Evolutionary conservation across 441 rosid species (phyloP).

Genomic region (Dalechampia spathulata): DNA sequence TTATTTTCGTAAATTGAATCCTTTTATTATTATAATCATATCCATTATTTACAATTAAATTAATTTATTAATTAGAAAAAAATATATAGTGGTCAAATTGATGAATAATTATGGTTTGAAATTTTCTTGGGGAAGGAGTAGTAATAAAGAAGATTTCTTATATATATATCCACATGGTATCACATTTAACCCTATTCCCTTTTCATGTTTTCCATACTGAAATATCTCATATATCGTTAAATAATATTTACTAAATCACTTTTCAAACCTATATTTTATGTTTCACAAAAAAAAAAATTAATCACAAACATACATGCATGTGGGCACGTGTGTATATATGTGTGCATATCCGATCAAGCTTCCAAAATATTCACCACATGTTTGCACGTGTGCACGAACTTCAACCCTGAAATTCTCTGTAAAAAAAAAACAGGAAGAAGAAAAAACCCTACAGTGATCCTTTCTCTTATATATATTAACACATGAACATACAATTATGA

Average conservation of each 20-base stretch:
- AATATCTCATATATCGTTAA: not conserved
- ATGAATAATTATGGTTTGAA: not conserved
- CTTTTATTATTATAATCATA: no score
- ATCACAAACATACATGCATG: constrained; percentile 50
- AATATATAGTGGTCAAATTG: no score
- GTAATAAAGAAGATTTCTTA: constrained; percentile 4
- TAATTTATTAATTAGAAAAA: no score
- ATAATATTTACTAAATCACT: not conserved
- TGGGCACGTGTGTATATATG: constrained; percentile 65
- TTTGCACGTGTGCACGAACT: constrained; percentile 79
- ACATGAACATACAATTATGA: no score
- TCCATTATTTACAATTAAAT: no score
- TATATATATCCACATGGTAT: constrained; percentile 13
- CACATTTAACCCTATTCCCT: constrained; percentile 4
- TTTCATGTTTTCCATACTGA: constrained; percentile 7
- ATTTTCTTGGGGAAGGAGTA: constrained; percentile 13
- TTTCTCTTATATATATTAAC: constrained; percentile 14
- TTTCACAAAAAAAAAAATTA: no score
- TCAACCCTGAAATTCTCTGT: constrained; percentile 32
- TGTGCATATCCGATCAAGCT: constrained; percentile 32
- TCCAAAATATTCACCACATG: constrained; percentile 74
- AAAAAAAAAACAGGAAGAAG: no score
- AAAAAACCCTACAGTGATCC: no score
- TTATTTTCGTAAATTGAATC: no score
- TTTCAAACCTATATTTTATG: no score